Conservation (phyloP, 202 grass and related monocot species). For the Panicum hallii region DNA sequence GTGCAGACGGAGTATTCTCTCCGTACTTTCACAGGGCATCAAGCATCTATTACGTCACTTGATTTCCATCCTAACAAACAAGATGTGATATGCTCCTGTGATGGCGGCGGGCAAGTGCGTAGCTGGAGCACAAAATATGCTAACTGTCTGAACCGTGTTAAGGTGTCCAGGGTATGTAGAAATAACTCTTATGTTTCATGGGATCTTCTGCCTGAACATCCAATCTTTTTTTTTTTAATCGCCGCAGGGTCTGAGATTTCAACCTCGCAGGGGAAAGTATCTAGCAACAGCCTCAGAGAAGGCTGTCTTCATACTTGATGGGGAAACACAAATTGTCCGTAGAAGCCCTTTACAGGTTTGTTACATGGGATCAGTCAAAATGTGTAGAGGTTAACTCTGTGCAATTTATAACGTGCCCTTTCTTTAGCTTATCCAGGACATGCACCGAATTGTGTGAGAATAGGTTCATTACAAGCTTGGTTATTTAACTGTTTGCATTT, state of each 20-base stretch:
- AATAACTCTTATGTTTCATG: neutral
- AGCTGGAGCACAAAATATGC: conserved; percentile 92
- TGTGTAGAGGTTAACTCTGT: neutral
- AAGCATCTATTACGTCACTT: conserved; percentile 77
- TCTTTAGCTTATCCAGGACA: conserved; percentile 11
- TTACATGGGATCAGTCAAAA: conserved; percentile 17
- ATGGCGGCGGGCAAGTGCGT: conserved; percentile 78
- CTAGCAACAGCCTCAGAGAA: conserved; percentile 85
- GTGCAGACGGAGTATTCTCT: conserved; percentile 92
- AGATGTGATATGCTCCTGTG: conserved; percentile 91
- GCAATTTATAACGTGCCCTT: conserved; percentile 22
- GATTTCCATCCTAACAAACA: conserved; percentile 95
- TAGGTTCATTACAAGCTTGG: conserved; percentile 7
- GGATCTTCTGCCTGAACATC: conserved; percentile 25
- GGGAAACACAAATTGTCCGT: conserved; percentile 67
- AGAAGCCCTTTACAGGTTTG: conserved; percentile 73
- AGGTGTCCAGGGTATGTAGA: conserved; percentile 68
- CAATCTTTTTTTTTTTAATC: conserved; percentile 7
- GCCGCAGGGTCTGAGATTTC: conserved; percentile 86
- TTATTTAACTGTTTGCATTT: too few relatives aligned
- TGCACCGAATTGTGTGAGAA: conserved; percentile 1
- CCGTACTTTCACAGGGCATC: conserved; percentile 92
- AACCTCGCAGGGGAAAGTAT: conserved; percentile 83
- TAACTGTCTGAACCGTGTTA: conserved; percentile 62
- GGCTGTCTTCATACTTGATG: conserved; percentile 82